These are phyloP conservation scores for Phytopythium ostracodes DNA, from an alignment of 352 stramenopile species.

Conservation along the genomic window DNA sequence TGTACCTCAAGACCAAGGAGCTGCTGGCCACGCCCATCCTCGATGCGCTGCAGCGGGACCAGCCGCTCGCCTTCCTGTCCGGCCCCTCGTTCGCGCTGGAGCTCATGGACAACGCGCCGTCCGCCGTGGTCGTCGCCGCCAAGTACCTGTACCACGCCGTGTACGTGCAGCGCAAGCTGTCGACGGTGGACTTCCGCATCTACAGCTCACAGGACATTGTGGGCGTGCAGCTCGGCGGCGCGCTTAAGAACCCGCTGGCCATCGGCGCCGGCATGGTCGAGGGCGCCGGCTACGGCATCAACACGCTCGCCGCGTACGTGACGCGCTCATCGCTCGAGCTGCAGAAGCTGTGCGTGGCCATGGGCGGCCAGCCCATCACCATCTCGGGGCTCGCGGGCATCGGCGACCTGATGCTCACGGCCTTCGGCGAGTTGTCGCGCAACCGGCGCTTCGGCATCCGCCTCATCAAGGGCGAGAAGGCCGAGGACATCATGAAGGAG, in stretches of 20 bases:
- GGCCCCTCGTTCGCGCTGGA: slow-evolving; percentile 96
- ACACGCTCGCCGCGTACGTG: slow-evolving; percentile 93
- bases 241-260: slow-evolving; percentile 98
- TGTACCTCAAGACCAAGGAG: slow-evolving; percentile 94
- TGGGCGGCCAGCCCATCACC: slow-evolving; percentile 93
- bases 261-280: slow-evolving; percentile 97
- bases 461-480: slow-evolving; percentile 89
- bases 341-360: slow-evolving; percentile 92
- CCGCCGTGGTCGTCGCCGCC: slow-evolving; percentile 94
- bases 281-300: slow-evolving; percentile 94
- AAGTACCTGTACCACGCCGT: slow-evolving; percentile 90
- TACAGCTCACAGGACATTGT: slow-evolving; percentile 94
- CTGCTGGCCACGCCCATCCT: slow-evolving; percentile 95
- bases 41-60: slow-evolving; percentile 86
- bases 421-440: slow-evolving; percentile 93
- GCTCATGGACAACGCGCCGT: slow-evolving; percentile 93
- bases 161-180: slow-evolving; percentile 79
- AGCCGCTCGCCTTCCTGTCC: slow-evolving; percentile 94
- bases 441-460: slow-evolving; percentile 95
- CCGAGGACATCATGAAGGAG: slow-evolving; percentile 92
- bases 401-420: slow-evolving; percentile 95
- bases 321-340: slow-evolving; percentile 96
- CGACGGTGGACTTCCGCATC: slow-evolving; percentile 90
- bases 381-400: slow-evolving; percentile 92
- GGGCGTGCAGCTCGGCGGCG: slow-evolving; percentile 95